Conservation (phyloP, 306 rosid genomes). For the Trichosanthes cucumerina region DNA sequence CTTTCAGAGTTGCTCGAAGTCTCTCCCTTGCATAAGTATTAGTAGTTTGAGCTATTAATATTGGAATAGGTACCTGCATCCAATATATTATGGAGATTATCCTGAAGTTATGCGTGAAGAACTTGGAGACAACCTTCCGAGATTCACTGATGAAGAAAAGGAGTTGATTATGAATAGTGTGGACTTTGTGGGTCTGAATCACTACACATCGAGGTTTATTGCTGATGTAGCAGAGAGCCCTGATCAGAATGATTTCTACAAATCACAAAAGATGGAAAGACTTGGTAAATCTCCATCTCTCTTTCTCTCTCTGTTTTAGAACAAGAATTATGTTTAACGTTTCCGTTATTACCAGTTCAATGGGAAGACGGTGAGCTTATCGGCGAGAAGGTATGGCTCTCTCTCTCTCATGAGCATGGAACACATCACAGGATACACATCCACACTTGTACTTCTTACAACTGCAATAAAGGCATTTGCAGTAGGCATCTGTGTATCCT, state of each 20-base stretch:
- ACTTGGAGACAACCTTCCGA: constrained; percentile 77
- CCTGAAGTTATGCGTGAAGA: constrained; percentile 64
- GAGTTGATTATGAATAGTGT: constrained; percentile 45
- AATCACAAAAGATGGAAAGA: constrained; percentile 46
- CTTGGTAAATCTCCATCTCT: constrained; percentile 30
- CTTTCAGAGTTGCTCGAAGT: background rate
- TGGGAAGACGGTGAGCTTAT: constrained; percentile 75
- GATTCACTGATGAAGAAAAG: constrained; percentile 64
- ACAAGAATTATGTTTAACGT: constrained; percentile 9
- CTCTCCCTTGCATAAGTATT: background rate
- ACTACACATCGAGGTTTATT: constrained; percentile 81
- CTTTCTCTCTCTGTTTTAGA: background rate
- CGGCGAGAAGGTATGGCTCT: constrained; percentile 67
- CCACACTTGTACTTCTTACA: background rate
- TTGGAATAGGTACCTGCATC: constrained; percentile 60
- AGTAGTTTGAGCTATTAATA: background rate
- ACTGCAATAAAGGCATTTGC: background rate
- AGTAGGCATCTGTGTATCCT: background rate
- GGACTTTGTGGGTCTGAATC: constrained; percentile 81
- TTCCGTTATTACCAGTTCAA: constrained; percentile 40
- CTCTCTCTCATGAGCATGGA: background rate
- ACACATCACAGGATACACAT: background rate
- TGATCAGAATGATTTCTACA: constrained; percentile 32
- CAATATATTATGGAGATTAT: constrained; percentile 70
- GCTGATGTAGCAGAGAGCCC: constrained; percentile 34